Conservation (phyloP, 305 asterid species). For the Stenogyne calaminthoides region DNA sequence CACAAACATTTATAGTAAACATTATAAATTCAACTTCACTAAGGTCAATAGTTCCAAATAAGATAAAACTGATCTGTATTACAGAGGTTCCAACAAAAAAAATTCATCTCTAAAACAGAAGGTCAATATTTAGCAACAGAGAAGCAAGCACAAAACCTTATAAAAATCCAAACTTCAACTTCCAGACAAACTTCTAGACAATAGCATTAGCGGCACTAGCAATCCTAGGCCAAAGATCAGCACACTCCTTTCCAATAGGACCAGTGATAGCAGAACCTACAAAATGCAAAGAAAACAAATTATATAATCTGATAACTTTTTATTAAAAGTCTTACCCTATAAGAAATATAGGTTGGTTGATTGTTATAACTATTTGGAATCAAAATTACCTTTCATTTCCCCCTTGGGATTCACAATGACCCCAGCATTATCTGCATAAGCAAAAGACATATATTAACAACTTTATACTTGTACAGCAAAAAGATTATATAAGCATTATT, state of each 20-base stretch:
- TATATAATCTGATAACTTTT: neutral
- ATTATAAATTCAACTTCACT: neutral
- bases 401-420: neutral
- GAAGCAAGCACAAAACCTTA: neutral
- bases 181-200: neutral
- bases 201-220: neutral
- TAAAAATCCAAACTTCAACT: neutral
- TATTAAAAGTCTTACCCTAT: neutral
- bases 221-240: neutral
- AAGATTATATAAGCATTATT: neutral
- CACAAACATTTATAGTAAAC: neutral
- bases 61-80: neutral
- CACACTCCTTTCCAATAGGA: neutral
- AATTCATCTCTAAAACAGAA: neutral
- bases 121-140: neutral
- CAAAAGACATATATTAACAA: neutral
- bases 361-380: neutral
- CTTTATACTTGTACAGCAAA: neutral
- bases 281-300: neutral
- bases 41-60: neutral
- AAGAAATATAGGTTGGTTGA: neutral
- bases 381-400: neutral
- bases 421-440: neutral
- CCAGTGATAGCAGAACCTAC: neutral
- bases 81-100: neutral